Percentiles rank a stretch among this genome's conserved stretches.
phyloP scores from a whole-genome alignment of 2,329 filamentous ascomycete genomes.

The Triangularia setosa region DNA sequence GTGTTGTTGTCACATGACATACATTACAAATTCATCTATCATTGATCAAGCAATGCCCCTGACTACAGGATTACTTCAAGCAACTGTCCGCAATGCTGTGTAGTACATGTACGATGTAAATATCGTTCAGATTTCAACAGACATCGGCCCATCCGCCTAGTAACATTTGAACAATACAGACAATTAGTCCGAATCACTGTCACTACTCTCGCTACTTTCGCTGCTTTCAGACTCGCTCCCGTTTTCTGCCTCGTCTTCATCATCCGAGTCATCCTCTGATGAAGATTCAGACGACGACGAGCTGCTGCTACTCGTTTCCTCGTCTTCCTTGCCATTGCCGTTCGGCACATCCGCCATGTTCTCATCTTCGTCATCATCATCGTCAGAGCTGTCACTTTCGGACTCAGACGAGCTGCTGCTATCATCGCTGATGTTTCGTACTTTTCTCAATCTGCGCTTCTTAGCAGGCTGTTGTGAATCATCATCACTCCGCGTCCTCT shows the following conservation, averaged over 20 bases:
- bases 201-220: slow-evolving; percentile 21
- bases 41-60: neutral
- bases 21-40: neutral
- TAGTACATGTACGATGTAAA: neutral
- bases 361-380: slow-evolving; percentile 25
- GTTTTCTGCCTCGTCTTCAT: slow-evolving; percentile 12
- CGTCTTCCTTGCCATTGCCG: slow-evolving; percentile 12
- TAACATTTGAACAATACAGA: neutral
- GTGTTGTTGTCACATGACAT: neutral
- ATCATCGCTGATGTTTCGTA: slow-evolving; percentile 45
- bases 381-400: slow-evolving; percentile 24
- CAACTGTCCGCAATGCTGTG: neutral
- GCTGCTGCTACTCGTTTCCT: slow-evolving; percentile 25
- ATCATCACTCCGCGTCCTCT: slow-evolving; percentile 41
- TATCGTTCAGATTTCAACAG: neutral
- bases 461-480: slow-evolving; percentile 42
- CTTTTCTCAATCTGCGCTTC: slow-evolving; percentile 49
- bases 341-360: slow-evolving; percentile 22
- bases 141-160: neutral
- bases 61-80: neutral
- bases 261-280: slow-evolving; percentile 18
- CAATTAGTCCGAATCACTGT: neutral
- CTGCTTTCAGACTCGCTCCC: slow-evolving; percentile 20
- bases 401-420: slow-evolving; percentile 37
- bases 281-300: slow-evolving; percentile 27